Conservation (phyloP, 2,329 filamentous ascomycete species). For the Hymenoscyphus fructigenus region DNA sequence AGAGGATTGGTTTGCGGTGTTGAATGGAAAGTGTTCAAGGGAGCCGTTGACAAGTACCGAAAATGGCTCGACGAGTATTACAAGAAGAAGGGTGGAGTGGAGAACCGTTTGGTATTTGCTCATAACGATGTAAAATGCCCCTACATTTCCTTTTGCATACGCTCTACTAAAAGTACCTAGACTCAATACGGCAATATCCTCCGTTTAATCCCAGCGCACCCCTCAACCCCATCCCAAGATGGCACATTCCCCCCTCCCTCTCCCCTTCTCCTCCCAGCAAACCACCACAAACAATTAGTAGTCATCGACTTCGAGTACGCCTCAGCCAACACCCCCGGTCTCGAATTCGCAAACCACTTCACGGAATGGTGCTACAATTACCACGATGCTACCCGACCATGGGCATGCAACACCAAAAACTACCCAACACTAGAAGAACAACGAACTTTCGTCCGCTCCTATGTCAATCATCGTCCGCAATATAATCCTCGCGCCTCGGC, state of each 20-base stretch:
- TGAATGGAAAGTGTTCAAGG: slow-evolving; percentile 76
- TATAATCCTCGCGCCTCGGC: slow-evolving; percentile 51
- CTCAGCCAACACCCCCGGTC: slow-evolving; percentile 78
- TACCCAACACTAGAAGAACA: slow-evolving; percentile 85
- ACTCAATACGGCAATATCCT: slow-evolving; percentile 99
- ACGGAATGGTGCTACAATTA: slow-evolving; percentile 99
- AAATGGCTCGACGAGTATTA: slow-evolving; percentile 71
- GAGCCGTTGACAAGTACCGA: slow-evolving; percentile 74
- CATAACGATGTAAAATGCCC: slow-evolving; percentile 80
- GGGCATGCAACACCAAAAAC: slow-evolving; percentile 63
- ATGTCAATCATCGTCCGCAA: slow-evolving; percentile 77
- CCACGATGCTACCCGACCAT: slow-evolving; percentile 66
- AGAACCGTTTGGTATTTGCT: slow-evolving; percentile 82
- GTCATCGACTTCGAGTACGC: slow-evolving; percentile 99
- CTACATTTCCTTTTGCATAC: background rate
- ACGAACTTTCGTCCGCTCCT: slow-evolving; percentile 78
- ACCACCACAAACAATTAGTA: slow-evolving; percentile 92
- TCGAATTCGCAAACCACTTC: slow-evolving; percentile 98
- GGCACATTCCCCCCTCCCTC: slow-evolving; percentile 47
- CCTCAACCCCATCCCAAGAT: slow-evolving; percentile 48
- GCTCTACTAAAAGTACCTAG: slow-evolving; percentile 45
- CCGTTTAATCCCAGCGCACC: slow-evolving; percentile 63
- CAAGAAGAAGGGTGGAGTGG: slow-evolving; percentile 64
- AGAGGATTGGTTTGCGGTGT: slow-evolving; percentile 79
- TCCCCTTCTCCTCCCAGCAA: slow-evolving; percentile 81